phyloP scores from a whole-genome alignment of 2,329 filamentous ascomycete species.

The Penicillium sp. region DNA sequence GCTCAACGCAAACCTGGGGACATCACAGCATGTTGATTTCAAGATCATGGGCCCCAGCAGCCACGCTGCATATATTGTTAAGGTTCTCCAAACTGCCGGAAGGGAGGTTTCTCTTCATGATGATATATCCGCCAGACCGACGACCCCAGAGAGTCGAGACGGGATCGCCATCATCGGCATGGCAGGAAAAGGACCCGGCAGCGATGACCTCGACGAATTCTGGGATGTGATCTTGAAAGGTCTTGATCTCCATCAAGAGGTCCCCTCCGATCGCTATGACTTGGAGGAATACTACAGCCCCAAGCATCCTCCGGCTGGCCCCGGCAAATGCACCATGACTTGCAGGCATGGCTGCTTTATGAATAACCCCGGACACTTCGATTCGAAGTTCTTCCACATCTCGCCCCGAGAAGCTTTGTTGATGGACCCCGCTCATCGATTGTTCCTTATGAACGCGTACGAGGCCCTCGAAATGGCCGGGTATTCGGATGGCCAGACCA shows the following conservation, averaged over 20 bases:
- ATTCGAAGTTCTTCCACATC: conserved; percentile 46
- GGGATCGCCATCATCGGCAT: conserved; percentile 12
- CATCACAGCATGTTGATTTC: background rate
- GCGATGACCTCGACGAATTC: conserved; percentile 33
- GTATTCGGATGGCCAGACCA: conserved; percentile 67
- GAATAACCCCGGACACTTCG: conserved; percentile 41
- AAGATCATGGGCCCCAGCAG: background rate
- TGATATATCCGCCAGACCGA: background rate
- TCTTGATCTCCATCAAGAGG: conserved; percentile 36
- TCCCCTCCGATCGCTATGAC: conserved; percentile 41
- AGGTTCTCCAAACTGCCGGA: background rate
- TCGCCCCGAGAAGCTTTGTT: conserved; percentile 75
- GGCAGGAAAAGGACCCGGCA: conserved; percentile 11
- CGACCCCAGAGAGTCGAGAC: background rate
- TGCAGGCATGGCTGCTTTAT: conserved; percentile 41
- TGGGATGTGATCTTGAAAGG: conserved; percentile 42
- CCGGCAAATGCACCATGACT: conserved; percentile 35
- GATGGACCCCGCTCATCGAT: conserved; percentile 77
- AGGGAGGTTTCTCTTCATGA: background rate
- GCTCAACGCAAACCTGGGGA: background rate
- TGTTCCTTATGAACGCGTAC: conserved; percentile 74
- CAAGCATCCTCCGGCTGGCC: conserved; percentile 4
- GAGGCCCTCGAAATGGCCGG: conserved; percentile 75
- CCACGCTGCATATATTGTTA: background rate
- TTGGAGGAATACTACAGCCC: conserved; percentile 39